Conservation (phyloP, 148 eudicot genomes). For the Suaeda aralocaspica region DNA sequence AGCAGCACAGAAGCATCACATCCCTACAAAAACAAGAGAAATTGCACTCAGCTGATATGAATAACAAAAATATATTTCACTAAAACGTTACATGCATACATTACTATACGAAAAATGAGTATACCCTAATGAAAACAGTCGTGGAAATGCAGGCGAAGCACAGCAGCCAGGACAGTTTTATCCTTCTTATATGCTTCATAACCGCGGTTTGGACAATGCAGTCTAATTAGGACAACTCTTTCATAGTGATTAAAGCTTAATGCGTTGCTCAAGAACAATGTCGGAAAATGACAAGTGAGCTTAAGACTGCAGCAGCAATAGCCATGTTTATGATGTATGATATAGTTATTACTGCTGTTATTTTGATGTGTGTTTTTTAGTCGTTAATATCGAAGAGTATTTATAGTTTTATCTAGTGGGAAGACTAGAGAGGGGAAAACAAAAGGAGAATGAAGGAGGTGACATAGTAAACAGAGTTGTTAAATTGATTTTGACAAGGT, state of each 20-base stretch:
- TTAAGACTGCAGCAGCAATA: conserved; percentile 24
- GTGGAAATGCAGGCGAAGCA: conserved; percentile 88
- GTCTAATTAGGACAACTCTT: conserved; percentile 58
- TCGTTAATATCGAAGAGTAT: conserved; percentile 10
- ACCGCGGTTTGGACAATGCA: conserved; percentile 36
- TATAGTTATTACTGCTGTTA: neutral
- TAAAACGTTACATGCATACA: too few species aligned
- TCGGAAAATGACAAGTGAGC: conserved; percentile 31
- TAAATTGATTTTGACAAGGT: conserved; percentile 19
- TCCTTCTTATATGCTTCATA: conserved; percentile 36
- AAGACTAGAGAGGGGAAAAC: neutral
- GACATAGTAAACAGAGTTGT: conserved; percentile 20
- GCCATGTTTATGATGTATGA: conserved; percentile 39
- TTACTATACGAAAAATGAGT: too few species aligned
- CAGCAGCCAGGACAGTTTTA: conserved; percentile 65
- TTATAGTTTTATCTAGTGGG: conserved; percentile 21
- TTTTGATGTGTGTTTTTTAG: conserved; percentile 15
- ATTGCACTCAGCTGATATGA: neutral
- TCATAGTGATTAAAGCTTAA: conserved; percentile 62
- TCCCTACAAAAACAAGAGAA: conserved; percentile 36
- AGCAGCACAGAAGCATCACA: conserved; percentile 88
- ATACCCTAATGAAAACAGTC: conserved; percentile 85
- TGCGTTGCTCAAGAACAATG: conserved; percentile 32
- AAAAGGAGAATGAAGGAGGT: neutral
- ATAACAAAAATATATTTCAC: neutral